A percentile compares a stretch with the other conserved stretches of the same genome.
Evolutionary conservation across 2,329 filamentous ascomycete species (phyloP).

Genomic region (Phialophora macrospora): DNA sequence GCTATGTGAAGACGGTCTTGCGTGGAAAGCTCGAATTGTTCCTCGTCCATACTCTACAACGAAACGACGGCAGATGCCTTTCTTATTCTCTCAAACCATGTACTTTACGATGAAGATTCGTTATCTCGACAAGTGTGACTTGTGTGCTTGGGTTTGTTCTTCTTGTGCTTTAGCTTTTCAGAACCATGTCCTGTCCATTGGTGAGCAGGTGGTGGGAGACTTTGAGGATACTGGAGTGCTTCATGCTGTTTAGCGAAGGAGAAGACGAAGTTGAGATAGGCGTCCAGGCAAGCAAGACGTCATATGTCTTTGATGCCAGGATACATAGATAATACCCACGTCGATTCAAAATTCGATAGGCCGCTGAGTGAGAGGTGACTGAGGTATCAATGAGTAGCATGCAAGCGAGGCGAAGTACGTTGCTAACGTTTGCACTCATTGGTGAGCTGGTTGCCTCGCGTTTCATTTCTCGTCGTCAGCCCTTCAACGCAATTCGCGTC

Average conservation of each 20-base stretch:
- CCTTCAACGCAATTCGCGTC: background rate
- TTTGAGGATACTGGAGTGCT: conserved; percentile 11
- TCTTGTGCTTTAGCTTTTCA: conserved; percentile 13
- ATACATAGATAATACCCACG: conserved; percentile 25
- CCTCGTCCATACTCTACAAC: background rate
- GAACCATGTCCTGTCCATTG: conserved; percentile 7
- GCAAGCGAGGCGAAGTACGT: background rate
- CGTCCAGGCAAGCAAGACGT: conserved; percentile 14
- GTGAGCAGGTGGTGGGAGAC: background rate
- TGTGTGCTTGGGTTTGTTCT: conserved; percentile 9
- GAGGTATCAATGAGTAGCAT: background rate
- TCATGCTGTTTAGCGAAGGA: conserved; percentile 19
- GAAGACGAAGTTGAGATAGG: conserved; percentile 7
- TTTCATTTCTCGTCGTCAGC: background rate
- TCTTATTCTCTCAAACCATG: conserved; percentile 10
- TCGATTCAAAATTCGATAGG: background rate
- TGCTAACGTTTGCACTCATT: background rate
- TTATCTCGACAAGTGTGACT: conserved; percentile 6
- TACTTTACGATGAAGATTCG: conserved; percentile 13
- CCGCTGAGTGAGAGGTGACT: background rate
- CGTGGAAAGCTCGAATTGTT: background rate
- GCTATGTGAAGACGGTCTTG: conserved; percentile 24
- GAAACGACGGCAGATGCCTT: conserved; percentile 2
- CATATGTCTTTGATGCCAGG: conserved; percentile 16
- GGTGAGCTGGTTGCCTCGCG: too few relatives aligned